Evolutionary conservation across 441 rosid species (phyloP).

Genomic region (Erodium moschatum): DNA sequence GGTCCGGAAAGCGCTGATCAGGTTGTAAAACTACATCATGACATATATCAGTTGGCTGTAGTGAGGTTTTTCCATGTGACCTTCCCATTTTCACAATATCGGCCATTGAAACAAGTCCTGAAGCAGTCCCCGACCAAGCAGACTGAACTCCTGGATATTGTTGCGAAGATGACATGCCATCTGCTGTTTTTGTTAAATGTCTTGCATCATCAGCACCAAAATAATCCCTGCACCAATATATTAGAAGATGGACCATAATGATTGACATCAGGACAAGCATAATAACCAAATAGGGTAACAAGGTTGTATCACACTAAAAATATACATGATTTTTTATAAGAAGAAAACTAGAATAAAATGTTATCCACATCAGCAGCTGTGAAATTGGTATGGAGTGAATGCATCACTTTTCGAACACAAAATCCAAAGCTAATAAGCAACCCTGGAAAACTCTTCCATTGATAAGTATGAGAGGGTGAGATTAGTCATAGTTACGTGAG

Average conservation of each 20-base stretch:
- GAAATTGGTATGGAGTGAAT: background rate
- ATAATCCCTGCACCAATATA: slow-evolving; percentile 28
- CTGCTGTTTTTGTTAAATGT: slow-evolving; percentile 26
- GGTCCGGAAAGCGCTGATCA: slow-evolving; percentile 17
- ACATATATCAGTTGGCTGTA: slow-evolving; percentile 21
- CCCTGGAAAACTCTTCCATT: background rate
- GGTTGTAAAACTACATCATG: slow-evolving; percentile 19
- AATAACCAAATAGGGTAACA: slow-evolving; percentile 3
- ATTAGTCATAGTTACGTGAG: background rate
- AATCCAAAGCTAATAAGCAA: background rate
- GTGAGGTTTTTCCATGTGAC: slow-evolving; percentile 21
- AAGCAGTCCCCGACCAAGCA: slow-evolving; percentile 22
- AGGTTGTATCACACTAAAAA: background rate
- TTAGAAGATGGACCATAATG: slow-evolving; percentile 12
- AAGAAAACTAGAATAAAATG: background rate
- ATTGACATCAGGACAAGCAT: slow-evolving; percentile 8
- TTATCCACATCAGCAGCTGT: background rate
- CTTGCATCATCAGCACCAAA: slow-evolving; percentile 28
- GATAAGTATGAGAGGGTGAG: background rate
- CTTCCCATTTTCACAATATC: slow-evolving; percentile 34
- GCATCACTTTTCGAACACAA: background rate
- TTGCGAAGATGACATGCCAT: slow-evolving; percentile 22
- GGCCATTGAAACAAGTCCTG: slow-evolving; percentile 34
- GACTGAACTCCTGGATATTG: slow-evolving; percentile 22
- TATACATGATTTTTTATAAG: slow-evolving; percentile 4